These are phyloP conservation scores for Penicillium crustosum DNA, from an alignment of 2,329 filamentous ascomycete genomes.

Conservation along the genomic window DNA sequence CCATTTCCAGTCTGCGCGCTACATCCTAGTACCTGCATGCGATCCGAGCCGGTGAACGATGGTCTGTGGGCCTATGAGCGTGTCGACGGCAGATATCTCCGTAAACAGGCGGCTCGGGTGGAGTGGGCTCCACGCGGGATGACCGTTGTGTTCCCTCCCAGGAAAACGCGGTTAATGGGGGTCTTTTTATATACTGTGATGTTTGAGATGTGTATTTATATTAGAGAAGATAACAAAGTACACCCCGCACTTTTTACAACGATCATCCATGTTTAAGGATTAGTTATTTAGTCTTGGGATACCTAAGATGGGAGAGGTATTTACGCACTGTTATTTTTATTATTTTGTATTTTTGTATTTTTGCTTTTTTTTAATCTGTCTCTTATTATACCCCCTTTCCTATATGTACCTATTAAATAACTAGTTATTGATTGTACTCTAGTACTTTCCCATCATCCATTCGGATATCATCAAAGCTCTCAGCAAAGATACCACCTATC, in stretches of 20 bases:
- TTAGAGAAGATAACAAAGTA: not conserved
- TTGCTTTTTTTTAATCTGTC: not conserved
- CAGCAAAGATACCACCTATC: slow-evolving; percentile 1
- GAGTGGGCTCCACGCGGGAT: slow-evolving; percentile 14
- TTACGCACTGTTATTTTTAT: not conserved
- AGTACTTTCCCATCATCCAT: slow-evolving; percentile 2
- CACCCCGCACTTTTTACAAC: slow-evolving; percentile 4
- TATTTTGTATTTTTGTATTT: not conserved
- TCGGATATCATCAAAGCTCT: not conserved
- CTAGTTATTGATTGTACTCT: not conserved
- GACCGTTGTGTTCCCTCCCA: slow-evolving; percentile 6
- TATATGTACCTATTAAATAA: not conserved
- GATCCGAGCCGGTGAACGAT: slow-evolving; percentile 32
- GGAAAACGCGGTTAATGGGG: not conserved
- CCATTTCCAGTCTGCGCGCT: slow-evolving; percentile 13
- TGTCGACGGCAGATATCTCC: slow-evolving; percentile 22
- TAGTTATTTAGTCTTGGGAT: not conserved
- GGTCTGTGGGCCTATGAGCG: slow-evolving; percentile 22
- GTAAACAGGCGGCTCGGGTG: slow-evolving; percentile 1
- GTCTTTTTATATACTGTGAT: too few species aligned
- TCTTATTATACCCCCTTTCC: not conserved
- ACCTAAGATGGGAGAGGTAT: not conserved
- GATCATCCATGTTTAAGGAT: not conserved
- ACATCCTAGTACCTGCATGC: slow-evolving; percentile 32
- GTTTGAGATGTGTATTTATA: not conserved